Evolutionary conservation across 768 basidiomycete genomes (phyloP).

Genomic region (Rhizopogon roseolus): DNA sequence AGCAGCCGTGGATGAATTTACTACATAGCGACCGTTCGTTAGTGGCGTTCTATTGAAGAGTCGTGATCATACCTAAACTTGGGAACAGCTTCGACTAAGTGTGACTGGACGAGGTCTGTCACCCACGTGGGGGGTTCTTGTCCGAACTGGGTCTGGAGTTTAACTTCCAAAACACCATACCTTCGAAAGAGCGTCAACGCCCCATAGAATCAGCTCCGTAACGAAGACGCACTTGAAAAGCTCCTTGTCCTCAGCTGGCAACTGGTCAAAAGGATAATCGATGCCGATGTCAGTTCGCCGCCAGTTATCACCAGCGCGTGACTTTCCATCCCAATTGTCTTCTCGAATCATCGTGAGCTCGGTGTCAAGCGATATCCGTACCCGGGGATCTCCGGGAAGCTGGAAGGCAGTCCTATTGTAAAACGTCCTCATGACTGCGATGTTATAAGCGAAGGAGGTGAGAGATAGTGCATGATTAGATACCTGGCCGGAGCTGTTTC

Average conservation of each 20-base stretch:
- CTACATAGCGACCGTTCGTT: conserved; percentile 30
- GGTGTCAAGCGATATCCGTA: conserved; percentile 97
- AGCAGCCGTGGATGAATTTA: conserved; percentile 96
- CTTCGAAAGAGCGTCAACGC: conserved; percentile 23
- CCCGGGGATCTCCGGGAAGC: conserved; percentile 96
- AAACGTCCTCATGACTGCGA: conserved; percentile 88
- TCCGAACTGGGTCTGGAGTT: conserved; percentile 92
- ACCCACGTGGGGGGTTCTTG: conserved; percentile 98
- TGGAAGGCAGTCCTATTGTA: conserved; percentile 99
- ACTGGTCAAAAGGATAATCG: conserved; percentile 82
- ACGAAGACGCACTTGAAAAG: conserved; percentile 67
- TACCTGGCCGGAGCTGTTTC: conserved; percentile 78
- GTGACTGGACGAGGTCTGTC: conserved; percentile 89
- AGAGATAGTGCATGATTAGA: conserved; percentile 14
- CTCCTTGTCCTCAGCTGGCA: conserved; percentile 77
- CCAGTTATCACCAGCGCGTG: conserved; percentile 87
- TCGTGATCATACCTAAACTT: conserved; percentile 74
- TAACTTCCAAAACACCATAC: conserved; percentile 95
- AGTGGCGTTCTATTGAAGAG: background rate
- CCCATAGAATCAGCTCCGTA: background rate
- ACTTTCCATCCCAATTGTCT: conserved; percentile 88
- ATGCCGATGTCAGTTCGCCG: conserved; percentile 90
- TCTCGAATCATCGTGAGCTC: conserved; percentile 93
- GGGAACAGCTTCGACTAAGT: conserved; percentile 95
- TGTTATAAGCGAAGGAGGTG: background rate